phyloP scores from a whole-genome alignment of 2,329 filamentous ascomycete genomes.

The Aspergillus fumigatiaffinis region DNA sequence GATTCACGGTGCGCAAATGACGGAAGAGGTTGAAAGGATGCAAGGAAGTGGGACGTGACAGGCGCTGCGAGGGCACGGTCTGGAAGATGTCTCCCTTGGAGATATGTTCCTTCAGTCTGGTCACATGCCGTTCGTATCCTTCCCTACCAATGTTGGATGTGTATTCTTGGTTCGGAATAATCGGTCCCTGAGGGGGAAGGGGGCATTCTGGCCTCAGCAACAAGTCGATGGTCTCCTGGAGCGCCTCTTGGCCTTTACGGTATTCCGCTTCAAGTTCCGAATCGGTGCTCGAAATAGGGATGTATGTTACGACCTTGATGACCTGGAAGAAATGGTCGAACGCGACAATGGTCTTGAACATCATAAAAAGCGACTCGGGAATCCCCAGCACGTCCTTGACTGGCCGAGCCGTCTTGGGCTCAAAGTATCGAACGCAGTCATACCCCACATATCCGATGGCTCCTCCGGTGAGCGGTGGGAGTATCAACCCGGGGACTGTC shows the following conservation, averaged over 20 bases:
- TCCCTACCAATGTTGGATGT: conserved; percentile 84
- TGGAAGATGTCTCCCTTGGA: conserved; percentile 92
- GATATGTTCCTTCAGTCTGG: conserved; percentile 83
- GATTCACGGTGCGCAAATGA: conserved; percentile 93
- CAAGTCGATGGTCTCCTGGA: conserved; percentile 65
- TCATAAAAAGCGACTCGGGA: conserved; percentile 93
- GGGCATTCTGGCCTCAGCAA: conserved; percentile 72
- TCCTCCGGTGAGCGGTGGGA: conserved; percentile 85
- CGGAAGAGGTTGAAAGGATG: conserved; percentile 99
- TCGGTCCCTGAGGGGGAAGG: conserved; percentile 70
- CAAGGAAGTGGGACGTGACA: conserved; percentile 80
- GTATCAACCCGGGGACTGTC: conserved; percentile 72
- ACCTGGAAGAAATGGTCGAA: conserved; percentile 94
- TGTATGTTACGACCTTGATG: conserved; percentile 89
- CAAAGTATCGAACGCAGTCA: conserved; percentile 95
- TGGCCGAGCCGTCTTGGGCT: conserved; percentile 87
- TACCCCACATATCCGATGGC: conserved; percentile 97
- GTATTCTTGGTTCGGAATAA: conserved; percentile 71
- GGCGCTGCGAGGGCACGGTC: conserved; percentile 89
- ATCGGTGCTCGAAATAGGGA: conserved; percentile 61
- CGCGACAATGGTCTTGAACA: conserved; percentile 90
- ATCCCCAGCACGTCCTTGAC: conserved; percentile 85
- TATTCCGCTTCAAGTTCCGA: conserved; percentile 66
- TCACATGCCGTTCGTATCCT: conserved; percentile 90
- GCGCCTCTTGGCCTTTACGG: conserved; percentile 58